phyloP scores from a whole-genome alignment of 805 yeast genomes.

The Jamesozyma lodderae region DNA sequence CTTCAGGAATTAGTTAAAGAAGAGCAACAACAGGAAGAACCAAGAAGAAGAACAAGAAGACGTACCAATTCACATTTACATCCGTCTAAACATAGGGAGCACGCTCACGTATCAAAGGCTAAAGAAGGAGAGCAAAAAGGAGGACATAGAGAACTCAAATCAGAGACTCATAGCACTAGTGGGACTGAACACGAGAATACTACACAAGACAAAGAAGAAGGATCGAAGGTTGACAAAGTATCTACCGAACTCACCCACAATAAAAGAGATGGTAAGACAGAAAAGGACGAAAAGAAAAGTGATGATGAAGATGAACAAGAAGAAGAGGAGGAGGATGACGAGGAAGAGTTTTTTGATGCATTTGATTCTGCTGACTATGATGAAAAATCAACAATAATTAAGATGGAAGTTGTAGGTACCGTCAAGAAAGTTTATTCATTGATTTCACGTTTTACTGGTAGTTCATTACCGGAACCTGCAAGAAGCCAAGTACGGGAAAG shows the following conservation, averaged over 20 bases:
- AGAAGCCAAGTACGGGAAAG: constrained; percentile 73
- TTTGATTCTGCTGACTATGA: constrained; percentile 20
- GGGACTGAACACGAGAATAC: no score
- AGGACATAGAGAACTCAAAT: constrained; percentile 2
- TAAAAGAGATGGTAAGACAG: no score
- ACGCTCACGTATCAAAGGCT: no score
- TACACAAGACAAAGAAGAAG: background rate
- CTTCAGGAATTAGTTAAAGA: constrained; percentile 50
- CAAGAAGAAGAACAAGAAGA: constrained; percentile 10
- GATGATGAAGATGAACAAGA: constrained; percentile 10
- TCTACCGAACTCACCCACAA: no score
- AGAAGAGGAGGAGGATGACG: constrained; percentile 18
- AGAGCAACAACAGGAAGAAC: constrained; percentile 31
- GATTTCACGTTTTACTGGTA: constrained; percentile 77
- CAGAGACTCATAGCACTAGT: background rate
- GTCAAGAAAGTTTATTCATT: constrained; percentile 81
- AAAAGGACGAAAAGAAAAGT: constrained; percentile 8
- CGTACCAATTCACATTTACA: background rate
- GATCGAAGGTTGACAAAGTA: background rate
- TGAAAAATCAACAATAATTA: constrained; percentile 38
- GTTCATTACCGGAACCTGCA: constrained; percentile 66
- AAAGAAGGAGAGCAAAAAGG: constrained; percentile 8
- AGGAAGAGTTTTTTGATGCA: constrained; percentile 30
- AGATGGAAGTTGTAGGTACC: constrained; percentile 77
- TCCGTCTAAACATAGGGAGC: constrained; percentile 3